Evolutionary conservation across 2,329 filamentous ascomycete species (phyloP), one percentile per base, ranked within the genome.

Genomic region (Gaeumannomyces tritici): DNA sequence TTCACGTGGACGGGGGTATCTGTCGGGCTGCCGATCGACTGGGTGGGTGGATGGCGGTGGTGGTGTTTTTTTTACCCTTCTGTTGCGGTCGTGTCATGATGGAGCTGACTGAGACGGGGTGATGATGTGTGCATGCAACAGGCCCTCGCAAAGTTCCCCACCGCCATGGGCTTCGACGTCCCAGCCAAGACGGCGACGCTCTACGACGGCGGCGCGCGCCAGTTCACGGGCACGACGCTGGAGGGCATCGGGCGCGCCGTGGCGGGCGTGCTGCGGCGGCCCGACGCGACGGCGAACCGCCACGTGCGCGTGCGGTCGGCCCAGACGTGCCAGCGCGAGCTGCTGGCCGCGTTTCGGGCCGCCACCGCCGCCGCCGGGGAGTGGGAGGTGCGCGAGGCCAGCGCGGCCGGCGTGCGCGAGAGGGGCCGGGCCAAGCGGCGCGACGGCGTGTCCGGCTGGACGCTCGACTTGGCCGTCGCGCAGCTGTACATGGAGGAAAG

Each of bases 301-400:
- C 81, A 83, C 69, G 69, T 88, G 55, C 79, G 79, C 62, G 71
- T 88, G 21, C 79, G 80, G 8, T 83, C 80, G 4, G 81, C 85
- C 64, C 77, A 77, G 29, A 78, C 79, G 0, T 79, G 79, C 0
- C 84, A 87, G 71, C 80, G 80, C 5, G 75, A 86, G 63, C 71
- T 88, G 1, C 68, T 87, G 58, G 9, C 31, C 6, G 26, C 33
- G 31, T 60, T 63, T 28, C 42, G 54, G 27, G 27, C 31, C 1
- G 56, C 33, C n/a, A 59, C 54, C 2, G 26, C 54, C 5, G 28
- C 11, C 5, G 57, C 6, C 7, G 15, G 5, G 5, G 42, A 61
- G 54, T 61, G 60, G 60, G 33, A 29, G 51, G 60, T 61, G 29
- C 26, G 15, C 27, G 29, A 28, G 11, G 60, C 57, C 11, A 28